Evolutionary conservation across 176 grass and related monocot species (phyloP), one percentile per base, ranked within the genome.

Genomic region (Calamus simplicifolius): DNA sequence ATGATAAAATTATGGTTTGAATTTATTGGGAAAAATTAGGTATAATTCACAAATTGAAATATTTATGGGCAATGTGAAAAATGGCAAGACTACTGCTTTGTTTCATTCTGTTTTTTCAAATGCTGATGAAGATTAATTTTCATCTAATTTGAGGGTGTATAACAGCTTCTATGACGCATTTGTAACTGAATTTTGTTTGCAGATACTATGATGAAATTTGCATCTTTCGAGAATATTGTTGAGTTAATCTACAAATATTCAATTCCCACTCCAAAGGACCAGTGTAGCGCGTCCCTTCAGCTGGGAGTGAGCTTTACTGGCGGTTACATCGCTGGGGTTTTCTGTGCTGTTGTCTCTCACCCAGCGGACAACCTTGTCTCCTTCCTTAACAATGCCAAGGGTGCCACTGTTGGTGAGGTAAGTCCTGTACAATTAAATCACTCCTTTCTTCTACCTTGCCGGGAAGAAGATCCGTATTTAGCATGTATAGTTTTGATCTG

Each of bases 191-290:
- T 50, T 57, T 31, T 48, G 15, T 51, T 70, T 69, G 60, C 81
- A 95, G 89, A 89, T 26, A 95, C 81, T 51, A 95, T 89, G 89
- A 85, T 95, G 89, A 95, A 95, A 65, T 95, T 95, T 61, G 49
- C 84, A 18, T 82, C 85, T 8, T 94, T 88, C 0, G 84, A 94
- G 74, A 66, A 67, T 4, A 73, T 84, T 59, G 80, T 94, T 49
- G 89, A 85, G 81, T 74, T 65, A 18, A 88, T 95, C 26, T 89
- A 95, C 68, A 85, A 80, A 57, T 79, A 89, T 43, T 64, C 76
- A 19, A 81, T 95, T 18, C 80, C 85, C 25, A 25, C 57, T 5
- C 85, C 85, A 43, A 89, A 95, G 61, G 77, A 64, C 0, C 79
- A 95, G 28, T 95, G 85, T 71, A 95, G 85, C 78, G 89, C 89